phyloP scores from a whole-genome alignment of 1,139 yeast genomes.

The Kodamaea anthophila region DNA sequence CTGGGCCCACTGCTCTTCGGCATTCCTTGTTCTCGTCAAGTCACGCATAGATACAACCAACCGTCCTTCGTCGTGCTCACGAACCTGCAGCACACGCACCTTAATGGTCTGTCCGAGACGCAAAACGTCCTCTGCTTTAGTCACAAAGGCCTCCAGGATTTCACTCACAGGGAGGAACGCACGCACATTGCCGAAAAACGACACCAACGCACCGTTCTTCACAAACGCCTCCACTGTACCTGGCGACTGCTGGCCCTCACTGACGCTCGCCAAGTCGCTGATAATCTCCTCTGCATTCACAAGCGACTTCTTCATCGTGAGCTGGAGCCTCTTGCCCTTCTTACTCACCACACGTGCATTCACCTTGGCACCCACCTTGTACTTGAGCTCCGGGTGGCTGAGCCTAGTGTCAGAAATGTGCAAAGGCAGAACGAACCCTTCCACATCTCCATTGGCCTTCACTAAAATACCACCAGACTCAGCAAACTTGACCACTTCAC shows the following conservation, averaged over 20 bases:
- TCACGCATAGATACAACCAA: constrained; percentile 71
- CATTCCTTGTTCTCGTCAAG: constrained; percentile 20
- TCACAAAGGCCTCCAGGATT: constrained; percentile 83
- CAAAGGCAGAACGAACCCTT: constrained; percentile 65
- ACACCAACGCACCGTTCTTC: constrained; percentile 73
- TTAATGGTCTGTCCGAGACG: constrained; percentile 80
- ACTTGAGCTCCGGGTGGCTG: constrained; percentile 87
- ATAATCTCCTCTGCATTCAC: constrained; percentile 58
- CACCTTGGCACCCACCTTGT: constrained; percentile 74
- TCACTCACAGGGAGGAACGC: constrained; percentile 85
- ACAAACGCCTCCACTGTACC: constrained; percentile 74
- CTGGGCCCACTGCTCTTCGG: constrained; percentile 21
- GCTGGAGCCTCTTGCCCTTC: constrained; percentile 38
- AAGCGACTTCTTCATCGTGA: constrained; percentile 82
- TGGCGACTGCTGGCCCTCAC: constrained; percentile 55
- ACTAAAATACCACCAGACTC: constrained; percentile 61
- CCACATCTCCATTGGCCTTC: constrained; percentile 58
- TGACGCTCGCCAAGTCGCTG: constrained; percentile 47
- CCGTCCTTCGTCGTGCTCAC: constrained; percentile 44
- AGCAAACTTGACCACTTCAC: constrained; percentile 57
- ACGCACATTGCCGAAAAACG: constrained; percentile 71
- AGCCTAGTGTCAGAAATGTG: constrained; percentile 84
- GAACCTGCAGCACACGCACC: constrained; percentile 58
- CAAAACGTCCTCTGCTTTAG: constrained; percentile 70
- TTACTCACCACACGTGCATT: constrained; percentile 59